Percentiles rank a stretch among this genome's conserved stretches.
These are phyloP conservation scores for Mycosphaerelloides madeirae DNA, from an alignment of 2,329 filamentous ascomycete genomes.

Conservation along the genomic window DNA sequence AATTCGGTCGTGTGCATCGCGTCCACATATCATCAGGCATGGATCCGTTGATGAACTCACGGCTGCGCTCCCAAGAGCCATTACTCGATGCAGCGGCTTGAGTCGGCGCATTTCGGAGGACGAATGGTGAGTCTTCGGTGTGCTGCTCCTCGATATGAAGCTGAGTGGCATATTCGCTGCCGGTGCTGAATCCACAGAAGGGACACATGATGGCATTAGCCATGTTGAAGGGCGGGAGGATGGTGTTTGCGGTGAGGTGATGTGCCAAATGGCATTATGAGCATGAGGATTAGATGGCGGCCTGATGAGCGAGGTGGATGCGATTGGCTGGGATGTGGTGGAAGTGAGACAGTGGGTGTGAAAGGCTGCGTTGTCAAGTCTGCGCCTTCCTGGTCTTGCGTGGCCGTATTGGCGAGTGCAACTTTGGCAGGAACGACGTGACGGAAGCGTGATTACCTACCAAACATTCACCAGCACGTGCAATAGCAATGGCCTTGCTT, in stretches of 20 bases:
- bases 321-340: neutral
- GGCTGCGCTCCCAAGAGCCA: neutral
- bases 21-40: constrained; percentile 27
- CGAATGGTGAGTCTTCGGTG: constrained; percentile 26
- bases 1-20: constrained; percentile 40
- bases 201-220: constrained; percentile 22
- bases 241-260: constrained; percentile 2
- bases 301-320: neutral
- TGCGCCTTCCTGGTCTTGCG: no score
- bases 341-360: neutral
- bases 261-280: neutral
- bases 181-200: constrained; percentile 26
- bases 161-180: constrained; percentile 24
- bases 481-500: no score
- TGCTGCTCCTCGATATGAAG: constrained; percentile 33
- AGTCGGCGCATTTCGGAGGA: neutral
- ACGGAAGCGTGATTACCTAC: no score
- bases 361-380: constrained; percentile 3
- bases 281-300: neutral
- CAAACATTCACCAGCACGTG: no score
- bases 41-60: constrained; percentile 4
- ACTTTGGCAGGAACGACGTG: no score
- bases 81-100: neutral
- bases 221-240: constrained; percentile 16
- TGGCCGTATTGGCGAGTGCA: no score